A percentile compares a stretch with the other conserved stretches of the same genome.
phyloP scores from a whole-genome alignment of 2,329 filamentous ascomycete genomes.

The Paecilomyces formosus region DNA sequence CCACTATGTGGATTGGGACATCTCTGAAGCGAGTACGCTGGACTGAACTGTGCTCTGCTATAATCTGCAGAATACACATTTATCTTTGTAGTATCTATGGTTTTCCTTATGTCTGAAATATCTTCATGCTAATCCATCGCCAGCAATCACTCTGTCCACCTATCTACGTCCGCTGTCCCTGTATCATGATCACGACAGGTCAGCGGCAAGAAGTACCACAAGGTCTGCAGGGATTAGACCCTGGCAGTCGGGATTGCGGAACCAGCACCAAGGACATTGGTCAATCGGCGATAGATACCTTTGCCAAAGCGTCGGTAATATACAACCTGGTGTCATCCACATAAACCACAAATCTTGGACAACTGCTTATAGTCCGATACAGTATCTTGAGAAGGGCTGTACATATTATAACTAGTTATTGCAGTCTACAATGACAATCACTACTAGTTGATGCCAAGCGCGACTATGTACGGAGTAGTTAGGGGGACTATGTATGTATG shows the following conservation, averaged over 20 bases:
- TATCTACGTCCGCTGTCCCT: no score
- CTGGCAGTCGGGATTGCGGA: not conserved
- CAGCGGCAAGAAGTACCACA: not conserved
- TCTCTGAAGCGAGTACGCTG: no score
- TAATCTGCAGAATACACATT: no score
- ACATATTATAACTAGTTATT: no score
- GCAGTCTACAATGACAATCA: not conserved
- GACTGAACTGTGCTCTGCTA: no score
- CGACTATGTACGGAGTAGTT: no score
- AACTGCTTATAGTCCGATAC: not conserved
- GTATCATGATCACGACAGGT: not conserved
- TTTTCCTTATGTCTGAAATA: no score
- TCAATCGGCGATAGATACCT: not conserved
- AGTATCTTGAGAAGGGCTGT: not conserved
- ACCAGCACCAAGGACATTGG: not conserved
- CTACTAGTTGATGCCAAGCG: not conserved
- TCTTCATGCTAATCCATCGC: no score
- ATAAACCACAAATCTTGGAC: not conserved
- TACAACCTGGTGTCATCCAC: not conserved
- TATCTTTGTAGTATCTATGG: no score
- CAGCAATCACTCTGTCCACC: no score
- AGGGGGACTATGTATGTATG: no score
- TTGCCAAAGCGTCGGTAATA: not conserved
- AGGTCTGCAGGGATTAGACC: not conserved
- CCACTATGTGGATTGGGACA: no score